A percentile compares a stretch with the other conserved stretches of the same genome.
phyloP scores from a whole-genome alignment of 345 rosid species.

The Syzygium grande region DNA sequence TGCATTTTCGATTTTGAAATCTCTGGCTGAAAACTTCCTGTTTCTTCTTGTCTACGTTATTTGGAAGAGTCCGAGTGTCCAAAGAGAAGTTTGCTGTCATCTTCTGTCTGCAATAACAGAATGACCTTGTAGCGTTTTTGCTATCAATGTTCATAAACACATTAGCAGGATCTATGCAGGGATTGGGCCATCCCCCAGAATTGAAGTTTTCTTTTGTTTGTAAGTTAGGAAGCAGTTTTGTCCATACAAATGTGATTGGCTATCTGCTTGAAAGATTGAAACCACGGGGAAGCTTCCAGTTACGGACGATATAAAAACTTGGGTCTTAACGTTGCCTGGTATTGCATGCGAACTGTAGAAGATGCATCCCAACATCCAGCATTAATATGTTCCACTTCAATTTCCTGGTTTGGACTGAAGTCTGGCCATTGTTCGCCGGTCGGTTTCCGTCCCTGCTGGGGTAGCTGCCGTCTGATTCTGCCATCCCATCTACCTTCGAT shows the following conservation, averaged over 20 bases:
- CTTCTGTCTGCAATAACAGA: constrained; percentile 3
- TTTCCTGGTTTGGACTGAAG: neutral
- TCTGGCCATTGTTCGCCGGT: neutral
- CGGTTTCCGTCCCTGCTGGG: neutral
- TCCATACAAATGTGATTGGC: neutral
- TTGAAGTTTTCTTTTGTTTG: neutral
- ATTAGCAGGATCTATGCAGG: neutral
- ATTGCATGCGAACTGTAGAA: neutral
- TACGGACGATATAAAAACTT: neutral
- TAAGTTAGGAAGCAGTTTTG: neutral
- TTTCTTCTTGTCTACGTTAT: constrained; percentile 5
- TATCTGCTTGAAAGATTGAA: neutral
- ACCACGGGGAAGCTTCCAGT: neutral
- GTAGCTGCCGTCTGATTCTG: no score
- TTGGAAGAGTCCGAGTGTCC: constrained; percentile 7
- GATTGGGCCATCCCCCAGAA: neutral
- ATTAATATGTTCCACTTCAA: neutral
- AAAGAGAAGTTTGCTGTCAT: constrained; percentile 9
- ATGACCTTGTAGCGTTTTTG: constrained; percentile 3
- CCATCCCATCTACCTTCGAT: no score
- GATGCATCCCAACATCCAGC: neutral
- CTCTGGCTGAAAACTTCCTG: constrained; percentile 4
- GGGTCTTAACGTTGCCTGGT: neutral
- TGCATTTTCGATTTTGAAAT: constrained; percentile 8
- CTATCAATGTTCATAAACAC: neutral